Percentiles rank a stretch among this genome's conserved stretches.
Evolutionary conservation across 805 yeast genomes (phyloP).

Genomic region (Candida multigemmis): DNA sequence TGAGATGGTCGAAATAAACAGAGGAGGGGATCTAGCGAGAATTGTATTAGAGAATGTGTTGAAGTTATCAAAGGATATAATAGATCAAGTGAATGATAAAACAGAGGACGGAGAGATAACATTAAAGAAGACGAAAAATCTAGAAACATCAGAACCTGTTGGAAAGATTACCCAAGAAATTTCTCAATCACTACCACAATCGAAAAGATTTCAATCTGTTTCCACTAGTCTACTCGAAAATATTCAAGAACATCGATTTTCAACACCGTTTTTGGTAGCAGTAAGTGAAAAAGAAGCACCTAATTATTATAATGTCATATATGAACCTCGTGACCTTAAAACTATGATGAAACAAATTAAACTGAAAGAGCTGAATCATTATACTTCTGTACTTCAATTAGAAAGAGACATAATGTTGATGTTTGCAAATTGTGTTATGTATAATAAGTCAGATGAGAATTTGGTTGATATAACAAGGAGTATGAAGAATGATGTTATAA

Average conservation of each 20-base stretch:
- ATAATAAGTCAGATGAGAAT: slow-evolving; percentile 58
- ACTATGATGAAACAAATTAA: slow-evolving; percentile 50
- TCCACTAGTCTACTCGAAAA: slow-evolving; percentile 56
- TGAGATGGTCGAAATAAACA: slow-evolving; percentile 5
- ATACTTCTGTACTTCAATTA: slow-evolving; percentile 49
- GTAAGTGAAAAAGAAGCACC: slow-evolving; percentile 64
- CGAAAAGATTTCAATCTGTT: slow-evolving; percentile 50
- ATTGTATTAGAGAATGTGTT: slow-evolving; percentile 2
- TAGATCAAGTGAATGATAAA: neutral
- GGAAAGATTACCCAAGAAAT: slow-evolving; percentile 4
- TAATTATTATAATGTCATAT: slow-evolving; percentile 52
- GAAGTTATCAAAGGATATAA: slow-evolving; percentile 2
- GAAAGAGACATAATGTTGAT: slow-evolving; percentile 64
- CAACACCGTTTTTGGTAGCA: slow-evolving; percentile 66
- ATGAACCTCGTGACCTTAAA: slow-evolving; percentile 61
- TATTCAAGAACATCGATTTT: slow-evolving; percentile 61
- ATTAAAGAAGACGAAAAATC: slow-evolving; percentile 5
- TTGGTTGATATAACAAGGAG: slow-evolving; percentile 53
- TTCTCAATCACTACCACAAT: slow-evolving; percentile 9
- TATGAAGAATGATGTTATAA: slow-evolving; percentile 62
- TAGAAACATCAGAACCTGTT: slow-evolving; percentile 8
- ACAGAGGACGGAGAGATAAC: slow-evolving; percentile 5
- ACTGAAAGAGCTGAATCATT: slow-evolving; percentile 22
- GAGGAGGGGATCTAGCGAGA: slow-evolving; percentile 1
- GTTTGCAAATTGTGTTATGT: slow-evolving; percentile 84